Base-by-base conservation (phyloP, 1,284 basidiomycete genomes). In the Ganoderma lingzhi region DNA sequence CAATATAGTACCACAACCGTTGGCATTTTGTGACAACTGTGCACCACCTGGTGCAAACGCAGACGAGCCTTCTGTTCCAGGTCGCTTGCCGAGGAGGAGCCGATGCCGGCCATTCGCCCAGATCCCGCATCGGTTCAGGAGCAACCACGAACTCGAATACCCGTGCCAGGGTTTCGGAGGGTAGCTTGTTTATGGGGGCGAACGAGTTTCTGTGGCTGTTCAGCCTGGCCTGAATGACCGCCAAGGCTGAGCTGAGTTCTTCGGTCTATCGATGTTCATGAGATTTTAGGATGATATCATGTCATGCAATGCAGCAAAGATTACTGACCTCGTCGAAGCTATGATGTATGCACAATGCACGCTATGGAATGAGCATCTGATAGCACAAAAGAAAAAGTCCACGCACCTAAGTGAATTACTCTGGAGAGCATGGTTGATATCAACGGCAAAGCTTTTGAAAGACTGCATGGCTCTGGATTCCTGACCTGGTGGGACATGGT, bases 91-190 rank as follows among this genome's bases (percentile, higher is more conserved):
- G 48, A 14, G 48, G 23, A 14, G 48, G 48, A 28, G 3, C 23
- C 12, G 48, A 53, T 12, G 48, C 23, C 23, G 23, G 48, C 23
- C 35, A 35, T 8, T 3, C 3, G 35, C 10, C 6, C 3, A 28
- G 8, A 23, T 6, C 28, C 12, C 23, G 23, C 23, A 37, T 30
- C 8, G 35, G 6, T 12, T 10, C 32, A 8, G 62, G 62, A 35
- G 48, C 62, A 15, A 53, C 19, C 12, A 41, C 37, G 23, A 63
- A 63, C 32, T 41, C 19, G 32, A 63, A 63, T 19, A 63, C 55
- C 2, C 35, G 35, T 8, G 35, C 35, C 35, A 35, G 8, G 17
- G 55, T 37, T 39, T 63, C 62, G 44, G 35, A 5, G n/a, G 62
- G 62, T 8, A 51, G 32, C 19, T 63, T 35, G 12, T 55, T 48